Base-by-base conservation (phyloP, 306 rosid genomes). In the Quercus wislizeni region DNA sequence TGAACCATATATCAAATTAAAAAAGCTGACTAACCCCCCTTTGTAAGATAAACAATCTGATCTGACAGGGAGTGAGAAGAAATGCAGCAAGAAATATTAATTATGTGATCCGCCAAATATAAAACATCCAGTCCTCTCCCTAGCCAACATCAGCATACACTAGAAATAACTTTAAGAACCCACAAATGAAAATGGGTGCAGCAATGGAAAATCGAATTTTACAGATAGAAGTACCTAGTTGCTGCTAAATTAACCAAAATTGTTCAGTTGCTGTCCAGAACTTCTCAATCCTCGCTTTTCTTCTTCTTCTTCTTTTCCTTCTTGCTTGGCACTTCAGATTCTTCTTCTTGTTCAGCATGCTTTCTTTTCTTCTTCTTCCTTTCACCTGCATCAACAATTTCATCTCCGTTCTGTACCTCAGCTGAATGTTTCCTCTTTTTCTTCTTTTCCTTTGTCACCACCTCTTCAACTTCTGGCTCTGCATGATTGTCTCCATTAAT, bases 281-380 rank as follows among this genome's bases (percentile, higher is more conserved):
- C 30, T 20, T 18, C 64, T 80, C 58, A 86, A 55, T 85, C 89
- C 46, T 63, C 80, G 27, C 62, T 86, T 71, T 85, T 88, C 90
- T 85, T 91, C 85, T 87, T 90, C 73, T 86, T 86, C 58, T 83
- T 88, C 69, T 87, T 87, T 77, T 89, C 82, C 88, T 85, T 91
- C 78, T 83, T 79, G 82, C 78, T 87, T 6, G 89, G 87, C 15
- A 57, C 11, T 71, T 87, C 92, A 12, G 86, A 5, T 77, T 79
- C 88, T 78, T 85, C 94, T 62, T 77, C 88, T 14, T 69, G 79
- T 19, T 64, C 89, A 0, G 77, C 55, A 1, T 87, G 88, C 76
- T 85, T 86, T 79, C 89, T 87, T 73, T 86, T 90, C 88, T 89
- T 87, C 41, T 79, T 81, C 69, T 82, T 85, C 87, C 88, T 87